A percentile compares a stretch with the other conserved stretches of the same genome.
Evolutionary conservation across 1,139 yeast species (phyloP).

Genomic region (Blastobotrys proliferans): DNA sequence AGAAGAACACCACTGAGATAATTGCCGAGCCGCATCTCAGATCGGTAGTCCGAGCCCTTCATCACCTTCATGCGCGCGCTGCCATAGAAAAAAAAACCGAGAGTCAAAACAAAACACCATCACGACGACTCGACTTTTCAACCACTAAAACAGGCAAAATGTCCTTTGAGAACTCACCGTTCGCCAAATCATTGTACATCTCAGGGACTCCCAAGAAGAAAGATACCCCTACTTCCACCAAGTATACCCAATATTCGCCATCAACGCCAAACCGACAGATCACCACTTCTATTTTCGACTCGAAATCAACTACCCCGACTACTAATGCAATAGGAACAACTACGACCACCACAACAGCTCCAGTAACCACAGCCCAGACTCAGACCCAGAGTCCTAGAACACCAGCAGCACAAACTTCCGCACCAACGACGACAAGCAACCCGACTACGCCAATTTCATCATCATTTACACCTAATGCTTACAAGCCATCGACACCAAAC

Average conservation of each 20-base stretch:
- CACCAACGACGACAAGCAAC: background rate
- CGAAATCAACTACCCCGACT: background rate
- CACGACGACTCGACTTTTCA: constrained; percentile 1
- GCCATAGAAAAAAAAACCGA: too few relatives aligned
- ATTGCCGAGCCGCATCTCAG: background rate
- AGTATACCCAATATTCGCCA: background rate
- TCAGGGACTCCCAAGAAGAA: constrained; percentile 23
- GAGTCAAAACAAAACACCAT: background rate
- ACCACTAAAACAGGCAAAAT: constrained; percentile 14
- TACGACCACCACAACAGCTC: background rate
- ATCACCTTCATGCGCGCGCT: too few relatives aligned
- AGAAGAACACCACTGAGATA: background rate
- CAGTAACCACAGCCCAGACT: background rate
- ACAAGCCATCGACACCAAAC: constrained; percentile 17
- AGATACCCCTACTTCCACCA: too few relatives aligned
- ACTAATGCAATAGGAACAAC: background rate
- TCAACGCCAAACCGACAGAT: background rate
- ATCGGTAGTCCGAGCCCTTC: background rate
- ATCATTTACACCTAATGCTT: constrained; percentile 18
- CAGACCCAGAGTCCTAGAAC: constrained; percentile 1
- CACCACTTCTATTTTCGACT: background rate
- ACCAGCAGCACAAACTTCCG: background rate
- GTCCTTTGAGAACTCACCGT: constrained; percentile 30
- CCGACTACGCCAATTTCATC: background rate
- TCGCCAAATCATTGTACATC: constrained; percentile 26